These are phyloP conservation scores for Taxillus chinensis DNA, from an alignment of 164 flowering plant genomes.

Conservation along the genomic window DNA sequence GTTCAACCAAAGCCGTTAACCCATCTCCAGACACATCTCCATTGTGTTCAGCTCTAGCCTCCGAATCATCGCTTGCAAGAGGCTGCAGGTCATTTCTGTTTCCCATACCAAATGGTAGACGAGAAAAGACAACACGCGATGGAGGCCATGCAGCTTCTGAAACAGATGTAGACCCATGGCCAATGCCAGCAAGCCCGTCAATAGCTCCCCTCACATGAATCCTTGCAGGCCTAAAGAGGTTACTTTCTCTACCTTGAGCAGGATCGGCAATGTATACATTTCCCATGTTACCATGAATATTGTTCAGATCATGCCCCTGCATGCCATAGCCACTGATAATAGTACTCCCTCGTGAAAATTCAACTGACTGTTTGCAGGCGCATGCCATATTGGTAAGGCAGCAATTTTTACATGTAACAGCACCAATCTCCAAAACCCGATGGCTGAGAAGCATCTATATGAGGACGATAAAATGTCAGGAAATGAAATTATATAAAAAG, in stretches of 20 bases:
- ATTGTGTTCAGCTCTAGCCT: constrained; percentile 57
- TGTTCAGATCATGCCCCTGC: constrained; percentile 68
- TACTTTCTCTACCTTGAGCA: constrained; percentile 60
- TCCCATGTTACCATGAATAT: constrained; percentile 39
- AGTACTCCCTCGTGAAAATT: constrained; percentile 47
- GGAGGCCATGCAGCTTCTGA: constrained; percentile 78
- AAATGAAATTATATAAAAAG: constrained; percentile 3
- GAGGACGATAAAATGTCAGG: constrained; percentile 4
- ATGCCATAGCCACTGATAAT: constrained; percentile 40
- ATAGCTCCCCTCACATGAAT: constrained; percentile 81
- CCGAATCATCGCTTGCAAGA: constrained; percentile 78
- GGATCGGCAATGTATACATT: constrained; percentile 61
- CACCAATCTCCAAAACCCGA: constrained; percentile 80
- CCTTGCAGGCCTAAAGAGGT: constrained; percentile 68
- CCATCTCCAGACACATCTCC: constrained; percentile 88
- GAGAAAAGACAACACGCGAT: constrained; percentile 91
- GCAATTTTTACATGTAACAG: constrained; percentile 86
- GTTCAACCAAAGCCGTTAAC: constrained; percentile 87
- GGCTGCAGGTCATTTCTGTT: constrained; percentile 72
- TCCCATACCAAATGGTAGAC: constrained; percentile 81
- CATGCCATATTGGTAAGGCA: constrained; percentile 59
- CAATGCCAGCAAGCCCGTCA: constrained; percentile 98
- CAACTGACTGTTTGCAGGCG: constrained; percentile 69
- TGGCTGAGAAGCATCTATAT: constrained; percentile 85
- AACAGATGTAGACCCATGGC: constrained; percentile 76